phyloP scores from a whole-genome alignment of 2,329 filamentous ascomycete species.

The Fusarium circinatum region DNA sequence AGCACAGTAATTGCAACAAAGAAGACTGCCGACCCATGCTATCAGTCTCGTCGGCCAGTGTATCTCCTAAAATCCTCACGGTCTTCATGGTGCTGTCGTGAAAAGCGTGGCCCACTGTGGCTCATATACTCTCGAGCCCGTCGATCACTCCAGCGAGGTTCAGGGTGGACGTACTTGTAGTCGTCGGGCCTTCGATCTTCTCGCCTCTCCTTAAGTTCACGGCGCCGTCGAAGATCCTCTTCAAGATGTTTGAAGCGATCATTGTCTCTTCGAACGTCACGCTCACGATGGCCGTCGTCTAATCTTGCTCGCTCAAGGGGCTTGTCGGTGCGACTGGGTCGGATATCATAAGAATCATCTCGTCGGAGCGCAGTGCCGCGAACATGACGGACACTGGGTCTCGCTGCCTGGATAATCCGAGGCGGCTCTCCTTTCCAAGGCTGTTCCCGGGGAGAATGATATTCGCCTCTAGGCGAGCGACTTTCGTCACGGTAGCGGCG shows the following conservation, averaged over 20 bases:
- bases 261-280: constrained; percentile 20
- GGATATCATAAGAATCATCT: constrained; percentile 19
- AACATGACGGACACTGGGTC: constrained; percentile 27
- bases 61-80: background rate
- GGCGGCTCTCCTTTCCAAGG: constrained; percentile 19
- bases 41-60: background rate
- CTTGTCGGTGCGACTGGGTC: constrained; percentile 8
- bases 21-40: background rate
- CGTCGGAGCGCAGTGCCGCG: constrained; percentile 26
- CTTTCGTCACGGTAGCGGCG: constrained; percentile 4
- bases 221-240: constrained; percentile 25
- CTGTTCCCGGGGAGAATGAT: constrained; percentile 10
- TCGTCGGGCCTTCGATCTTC: background rate
- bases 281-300: constrained; percentile 11
- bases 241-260: constrained; percentile 25
- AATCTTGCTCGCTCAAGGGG: constrained; percentile 30
- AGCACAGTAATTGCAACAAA: background rate
- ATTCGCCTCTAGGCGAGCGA: constrained; percentile 18
- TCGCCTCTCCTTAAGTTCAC: constrained; percentile 16
- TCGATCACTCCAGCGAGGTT: constrained; percentile 30
- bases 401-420: constrained; percentile 31
- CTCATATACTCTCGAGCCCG: constrained; percentile 35
- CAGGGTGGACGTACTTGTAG: background rate
- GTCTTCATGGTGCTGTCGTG: constrained; percentile 1
- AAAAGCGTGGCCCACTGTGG: constrained; percentile 8